Conservation (phyloP, 1,139 yeast genomes). For the Pneumocystis canis region DNA sequence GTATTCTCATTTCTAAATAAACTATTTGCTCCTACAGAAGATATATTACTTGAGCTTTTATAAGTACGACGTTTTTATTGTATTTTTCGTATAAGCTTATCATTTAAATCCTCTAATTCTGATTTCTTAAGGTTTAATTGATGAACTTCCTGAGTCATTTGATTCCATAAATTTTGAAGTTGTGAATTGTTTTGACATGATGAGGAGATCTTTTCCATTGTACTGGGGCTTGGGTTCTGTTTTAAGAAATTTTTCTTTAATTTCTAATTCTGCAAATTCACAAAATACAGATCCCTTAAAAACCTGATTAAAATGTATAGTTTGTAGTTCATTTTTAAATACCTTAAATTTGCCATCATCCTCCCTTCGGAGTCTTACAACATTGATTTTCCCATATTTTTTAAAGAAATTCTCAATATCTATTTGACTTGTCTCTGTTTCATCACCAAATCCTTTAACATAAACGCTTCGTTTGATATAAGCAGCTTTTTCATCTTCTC, state of each 20-base stretch:
- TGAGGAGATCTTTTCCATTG: conserved; percentile 36
- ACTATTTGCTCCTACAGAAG: not conserved
- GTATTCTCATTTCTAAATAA: not conserved
- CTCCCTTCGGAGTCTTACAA: conserved; percentile 55
- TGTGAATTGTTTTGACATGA: conserved; percentile 37
- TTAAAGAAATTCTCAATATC: conserved; percentile 61
- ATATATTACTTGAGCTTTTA: conserved; percentile 4
- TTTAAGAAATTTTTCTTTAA: conserved; percentile 55
- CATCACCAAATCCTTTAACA: conserved; percentile 56
- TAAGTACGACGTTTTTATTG: conserved; percentile 21
- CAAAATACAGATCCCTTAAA: conserved; percentile 57
- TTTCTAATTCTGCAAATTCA: conserved; percentile 62
- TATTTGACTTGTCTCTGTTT: conserved; percentile 48
- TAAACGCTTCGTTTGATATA: conserved; percentile 63
- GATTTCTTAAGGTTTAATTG: conserved; percentile 24
- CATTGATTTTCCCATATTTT: conserved; percentile 38
- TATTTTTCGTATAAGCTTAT: conserved; percentile 26
- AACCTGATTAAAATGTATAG: not conserved
- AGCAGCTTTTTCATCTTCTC: conserved; percentile 49
- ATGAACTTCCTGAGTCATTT: conserved; percentile 24
- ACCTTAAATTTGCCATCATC: conserved; percentile 49
- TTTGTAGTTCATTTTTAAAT: not conserved
- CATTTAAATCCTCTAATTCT: conserved; percentile 28
- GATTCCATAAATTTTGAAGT: conserved; percentile 19
- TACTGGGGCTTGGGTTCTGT: conserved; percentile 39